Evolutionary conservation across 306 rosid genomes (phyloP), one percentile per base, ranked within the genome.

Genomic region (Ochetophila trinervis): DNA sequence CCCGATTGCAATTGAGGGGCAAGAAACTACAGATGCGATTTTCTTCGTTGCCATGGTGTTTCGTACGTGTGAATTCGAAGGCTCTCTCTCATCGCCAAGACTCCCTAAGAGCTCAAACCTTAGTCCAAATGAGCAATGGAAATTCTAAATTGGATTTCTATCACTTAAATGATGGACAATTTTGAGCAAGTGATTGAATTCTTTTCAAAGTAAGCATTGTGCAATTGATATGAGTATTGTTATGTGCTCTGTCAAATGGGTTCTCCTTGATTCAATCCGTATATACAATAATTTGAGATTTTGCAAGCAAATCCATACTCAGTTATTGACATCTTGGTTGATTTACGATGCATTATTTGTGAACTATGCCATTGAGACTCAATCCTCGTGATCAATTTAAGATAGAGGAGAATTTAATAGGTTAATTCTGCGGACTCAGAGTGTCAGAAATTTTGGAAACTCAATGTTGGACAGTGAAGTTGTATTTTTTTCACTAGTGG

Each of bases 381-480:
- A n/a, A n/a, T n/a, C n/a, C n/a, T n/a, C n/a, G n/a, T n/a, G n/a
- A n/a, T n/a, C n/a, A n/a, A n/a, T n/a, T n/a, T n/a, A n/a, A n/a
- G n/a, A n/a, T n/a, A n/a, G n/a, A n/a, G n/a, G n/a, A n/a, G n/a
- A n/a, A n/a, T n/a, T n/a, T n/a, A n/a, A n/a, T n/a, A 80, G 85
- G 87, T 86, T 77, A 79, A 76, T 92, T 68, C 69, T 74, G 73
- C 82, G 96, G 78, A 85, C 98, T 74, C 98, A 84, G 89, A 89
- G 93, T 62, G 93, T 90, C 2, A 87, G 97, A 56, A 85, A 82
- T 78, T 78, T 84, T 52, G 84, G 90, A 15, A 95, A 89, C 67
- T 84, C 98, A 4, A 79, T 82, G 68, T 72, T 93, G 86, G 97
- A 89, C 76, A 93, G 98, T 81, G 98, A 93, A 72, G 95, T 87